phyloP scores from a whole-genome alignment of 192 early-diverging fungal species.

The Podochytrium sp. region DNA sequence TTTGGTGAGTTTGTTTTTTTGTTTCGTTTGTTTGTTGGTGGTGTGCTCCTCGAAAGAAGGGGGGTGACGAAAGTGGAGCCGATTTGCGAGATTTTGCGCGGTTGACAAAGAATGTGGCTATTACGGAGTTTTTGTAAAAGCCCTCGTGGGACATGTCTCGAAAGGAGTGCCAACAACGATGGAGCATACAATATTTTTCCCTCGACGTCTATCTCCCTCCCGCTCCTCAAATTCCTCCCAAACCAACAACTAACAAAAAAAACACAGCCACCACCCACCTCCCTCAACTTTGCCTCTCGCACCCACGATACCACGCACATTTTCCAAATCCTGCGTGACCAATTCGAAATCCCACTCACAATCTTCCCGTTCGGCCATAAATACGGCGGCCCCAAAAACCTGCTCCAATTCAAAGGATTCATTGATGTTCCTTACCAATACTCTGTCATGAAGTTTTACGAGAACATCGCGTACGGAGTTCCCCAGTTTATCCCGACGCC shows the following conservation, averaged over 20 bases:
- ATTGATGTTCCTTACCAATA: conserved; percentile 33
- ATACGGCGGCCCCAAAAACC: conserved; percentile 24
- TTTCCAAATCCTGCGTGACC: conserved; percentile 6
- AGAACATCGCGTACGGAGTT: conserved; percentile 30
- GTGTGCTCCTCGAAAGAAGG: no score
- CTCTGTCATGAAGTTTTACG: conserved; percentile 35
- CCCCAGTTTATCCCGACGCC: conserved; percentile 13
- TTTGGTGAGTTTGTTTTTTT: conserved; percentile 5
- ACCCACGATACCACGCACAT: not conserved
- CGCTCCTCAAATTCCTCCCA: no score
- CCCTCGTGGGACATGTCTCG: no score
- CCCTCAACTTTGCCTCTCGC: not conserved
- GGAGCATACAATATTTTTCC: no score
- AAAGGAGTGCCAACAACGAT: no score
- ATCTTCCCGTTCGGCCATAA: conserved; percentile 21
- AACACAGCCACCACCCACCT: not conserved
- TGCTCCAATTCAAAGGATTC: conserved; percentile 22
- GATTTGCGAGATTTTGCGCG: no score
- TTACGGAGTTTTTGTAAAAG: no score
- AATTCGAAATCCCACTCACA: conserved; percentile 12
- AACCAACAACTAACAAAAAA: not conserved
- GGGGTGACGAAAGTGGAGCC: no score
- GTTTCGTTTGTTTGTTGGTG: not conserved
- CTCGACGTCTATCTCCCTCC: no score
- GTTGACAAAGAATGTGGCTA: no score